phyloP scores from a whole-genome alignment of 2,329 filamentous ascomycete species.

The Cercospora zeina region DNA sequence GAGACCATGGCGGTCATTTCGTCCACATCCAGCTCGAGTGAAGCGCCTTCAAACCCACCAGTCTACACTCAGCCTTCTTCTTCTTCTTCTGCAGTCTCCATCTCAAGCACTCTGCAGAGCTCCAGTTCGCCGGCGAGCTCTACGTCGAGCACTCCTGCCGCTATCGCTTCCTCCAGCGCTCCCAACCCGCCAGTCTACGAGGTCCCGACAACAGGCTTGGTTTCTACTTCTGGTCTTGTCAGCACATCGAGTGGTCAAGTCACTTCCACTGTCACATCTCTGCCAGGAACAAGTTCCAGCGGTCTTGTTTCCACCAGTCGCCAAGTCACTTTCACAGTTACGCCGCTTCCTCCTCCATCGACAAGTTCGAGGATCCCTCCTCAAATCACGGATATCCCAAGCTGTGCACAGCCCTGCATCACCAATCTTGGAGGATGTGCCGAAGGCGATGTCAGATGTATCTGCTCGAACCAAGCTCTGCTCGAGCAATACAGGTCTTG shows the following conservation, averaged over 20 bases:
- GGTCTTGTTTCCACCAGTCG: too few species aligned
- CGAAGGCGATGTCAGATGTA: conserved; percentile 5
- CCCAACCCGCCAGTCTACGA: not conserved
- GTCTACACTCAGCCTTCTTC: too few species aligned
- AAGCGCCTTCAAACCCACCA: too few species aligned
- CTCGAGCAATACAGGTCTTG: conserved; percentile 6
- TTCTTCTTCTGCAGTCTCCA: too few species aligned
- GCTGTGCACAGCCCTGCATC: conserved; percentile 8
- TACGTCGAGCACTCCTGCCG: not conserved
- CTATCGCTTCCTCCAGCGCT: not conserved
- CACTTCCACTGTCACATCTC: too few species aligned
- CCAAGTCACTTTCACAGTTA: not conserved
- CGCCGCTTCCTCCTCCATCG: not conserved
- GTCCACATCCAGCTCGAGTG: too few species aligned
- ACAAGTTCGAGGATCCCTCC: not conserved
- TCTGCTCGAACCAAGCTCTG: conserved; percentile 12
- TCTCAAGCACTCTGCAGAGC: too few species aligned
- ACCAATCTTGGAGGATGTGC: conserved; percentile 5
- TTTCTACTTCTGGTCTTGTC: too few species aligned
- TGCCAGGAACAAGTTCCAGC: too few species aligned
- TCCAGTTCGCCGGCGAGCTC: too few species aligned
- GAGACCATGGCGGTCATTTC: too few species aligned
- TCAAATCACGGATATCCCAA: conserved; percentile 7
- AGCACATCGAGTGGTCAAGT: too few species aligned
- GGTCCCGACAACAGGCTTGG: not conserved